Percentiles rank a stretch among this genome's conserved stretches.
Evolutionary conservation across 768 basidiomycete genomes (phyloP).

Genomic region (Phaeotremella skinneri): DNA sequence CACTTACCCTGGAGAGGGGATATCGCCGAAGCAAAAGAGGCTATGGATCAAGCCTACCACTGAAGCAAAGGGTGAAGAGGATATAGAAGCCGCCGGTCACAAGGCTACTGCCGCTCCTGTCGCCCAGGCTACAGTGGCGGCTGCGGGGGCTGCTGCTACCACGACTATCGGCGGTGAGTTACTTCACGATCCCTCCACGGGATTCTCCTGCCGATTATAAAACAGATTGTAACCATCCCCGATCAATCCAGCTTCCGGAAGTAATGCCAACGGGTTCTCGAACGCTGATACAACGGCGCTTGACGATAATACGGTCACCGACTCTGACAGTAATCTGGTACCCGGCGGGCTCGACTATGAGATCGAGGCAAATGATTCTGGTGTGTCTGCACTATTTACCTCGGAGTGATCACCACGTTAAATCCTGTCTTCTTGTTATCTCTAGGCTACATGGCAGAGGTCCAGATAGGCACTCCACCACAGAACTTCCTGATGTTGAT

Average conservation of each 20-base stretch:
- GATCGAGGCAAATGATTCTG: constrained; percentile 58
- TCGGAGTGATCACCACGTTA: constrained; percentile 5
- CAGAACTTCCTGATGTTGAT: constrained; percentile 61
- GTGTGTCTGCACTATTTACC: constrained; percentile 53
- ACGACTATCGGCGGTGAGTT: constrained; percentile 11
- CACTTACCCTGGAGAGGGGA: background rate
- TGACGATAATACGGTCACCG: constrained; percentile 9
- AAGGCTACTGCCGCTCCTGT: background rate
- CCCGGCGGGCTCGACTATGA: constrained; percentile 37
- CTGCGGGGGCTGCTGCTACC: constrained; percentile 1
- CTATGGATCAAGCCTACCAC: constrained; percentile 11
- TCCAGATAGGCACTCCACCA: constrained; percentile 69
- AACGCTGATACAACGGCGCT: constrained; percentile 12
- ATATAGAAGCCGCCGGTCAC: background rate
- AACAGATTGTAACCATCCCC: too few relatives aligned
- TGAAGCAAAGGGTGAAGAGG: background rate
- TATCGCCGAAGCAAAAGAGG: constrained; percentile 5
- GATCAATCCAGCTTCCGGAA: constrained; percentile 27
- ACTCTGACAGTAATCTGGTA: constrained; percentile 13
- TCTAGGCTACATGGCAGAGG: constrained; percentile 52
- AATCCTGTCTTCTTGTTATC: background rate
- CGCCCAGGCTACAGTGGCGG: background rate
- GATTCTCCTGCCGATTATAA: too few relatives aligned
- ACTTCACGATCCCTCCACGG: background rate
- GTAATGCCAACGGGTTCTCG: constrained; percentile 29